Evolutionary conservation across 2,329 filamentous ascomycete species (phyloP), one percentile per base, ranked within the genome.

Genomic region (Onygenales sp.): DNA sequence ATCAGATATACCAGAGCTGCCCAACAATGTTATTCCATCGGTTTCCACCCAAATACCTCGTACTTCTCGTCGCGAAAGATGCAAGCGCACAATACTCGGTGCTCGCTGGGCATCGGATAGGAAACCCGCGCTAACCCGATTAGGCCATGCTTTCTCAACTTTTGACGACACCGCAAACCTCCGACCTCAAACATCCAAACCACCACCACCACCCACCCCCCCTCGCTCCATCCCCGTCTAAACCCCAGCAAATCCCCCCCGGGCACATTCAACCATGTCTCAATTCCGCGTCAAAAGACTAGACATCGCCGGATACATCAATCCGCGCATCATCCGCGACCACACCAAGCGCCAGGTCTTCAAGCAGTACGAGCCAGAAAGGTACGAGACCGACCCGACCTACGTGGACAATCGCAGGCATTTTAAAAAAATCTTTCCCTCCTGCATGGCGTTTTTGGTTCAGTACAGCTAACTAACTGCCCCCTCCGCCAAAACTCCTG

Each of bases 291-390:
- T 90, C 34, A 95, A 95, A 74, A 91, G 85, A 77, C 84, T 96
- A 62, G 90, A 97, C 63, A 75, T 97, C 61, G 85, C 87, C 69
- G 88, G 88, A 68, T 95, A 87, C 67, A 72, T 94, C 74, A 96
- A 96, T 67, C 82, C 86, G 69, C 85, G 86, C 61, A 81, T 88
- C 61, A 86, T 98, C 68, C 88, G 93, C 64, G 93, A 98, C 72
- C 89, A 97, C 75, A 91, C 90, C 52, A 98, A 97, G 82, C 87
- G 93, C 65, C 92, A 94, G 75, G 88, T 90, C 55, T 96, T 91
- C 65, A 87, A 86, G 67, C 79, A 89, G 68, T 77, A 86, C 67
- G 93, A 98, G 76, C 83, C 90, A 4, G 87, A 96, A 74, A 86
- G 92, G 91, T 94, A 77, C 27, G 31, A 39, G 14, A 34, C 3